Evolutionary conservation across 768 basidiomycete species (phyloP), one percentile per base, ranked within the genome.

Genomic region (Termitomyces titanicus): DNA sequence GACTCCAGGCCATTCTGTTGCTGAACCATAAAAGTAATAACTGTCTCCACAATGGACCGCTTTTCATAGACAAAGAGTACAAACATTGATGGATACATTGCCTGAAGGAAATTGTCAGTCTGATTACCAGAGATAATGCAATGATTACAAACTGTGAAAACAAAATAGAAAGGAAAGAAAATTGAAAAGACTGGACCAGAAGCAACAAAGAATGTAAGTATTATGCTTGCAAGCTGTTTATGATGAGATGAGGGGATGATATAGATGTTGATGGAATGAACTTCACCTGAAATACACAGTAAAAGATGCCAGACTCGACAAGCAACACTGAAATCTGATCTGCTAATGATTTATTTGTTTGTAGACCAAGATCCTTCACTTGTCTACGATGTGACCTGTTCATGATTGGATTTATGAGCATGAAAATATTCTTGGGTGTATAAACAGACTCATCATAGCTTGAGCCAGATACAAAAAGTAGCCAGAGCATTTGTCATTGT

Each of bases 391-490:
- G 35, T 7, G 24, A 49, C 48, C 48, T 49, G 25, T 27, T 38
- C 24, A 8, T 5, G 7, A 9, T 49, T 13, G 15, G 34, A n/a
- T 1, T 3, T n/a, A 25, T 48, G 13, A 3, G 13, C 5, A 1
- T 48, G 15, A 9, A 37, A n/a, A n/a, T 24, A 9, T 8, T 22
- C 2, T 24, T 3, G 2, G 2, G 10, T 12, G 35, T 12, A n/a
- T n/a, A n/a, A n/a, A n/a, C n/a, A 0, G 12, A 24, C 35, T 24
- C 24, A 49, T 35, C 48, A 49, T 27, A 49, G 11, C 25, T 27
- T 49, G 35, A 38, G 35, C 48, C 48, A 49, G n/a, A 49, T 49
- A 49, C 48, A 49, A 27, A 49, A 37, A 11, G 48, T 49, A 18
- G 48, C 35, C 12, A 17, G 35, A 4, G 35, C 48, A 25, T 49